These are phyloP conservation scores for Incumbomyces delicatus DNA, from an alignment of 2,329 filamentous ascomycete species.

Conservation along the genomic window DNA sequence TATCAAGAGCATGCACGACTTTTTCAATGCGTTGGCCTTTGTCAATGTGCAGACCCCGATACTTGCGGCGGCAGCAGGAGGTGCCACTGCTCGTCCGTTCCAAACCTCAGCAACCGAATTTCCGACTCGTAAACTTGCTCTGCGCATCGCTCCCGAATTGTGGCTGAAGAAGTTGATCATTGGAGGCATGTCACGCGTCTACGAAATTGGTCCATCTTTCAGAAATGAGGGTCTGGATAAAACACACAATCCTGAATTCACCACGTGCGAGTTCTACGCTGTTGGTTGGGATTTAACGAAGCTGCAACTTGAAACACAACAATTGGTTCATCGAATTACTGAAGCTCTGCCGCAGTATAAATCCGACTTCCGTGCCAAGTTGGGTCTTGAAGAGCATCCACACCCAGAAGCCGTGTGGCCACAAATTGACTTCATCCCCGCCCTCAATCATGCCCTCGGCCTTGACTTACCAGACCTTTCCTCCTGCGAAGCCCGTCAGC, in stretches of 20 bases:
- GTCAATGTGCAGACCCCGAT: constrained; percentile 88
- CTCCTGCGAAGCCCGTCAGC: constrained; percentile 44
- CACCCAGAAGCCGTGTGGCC: background rate
- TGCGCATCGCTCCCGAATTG: constrained; percentile 87
- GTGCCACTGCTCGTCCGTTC: constrained; percentile 80
- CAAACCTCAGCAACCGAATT: constrained; percentile 70
- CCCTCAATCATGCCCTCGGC: constrained; percentile 59
- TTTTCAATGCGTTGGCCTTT: constrained; percentile 63
- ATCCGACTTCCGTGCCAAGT: background rate
- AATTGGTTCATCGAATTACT: constrained; percentile 44
- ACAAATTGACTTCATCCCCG: constrained; percentile 70
- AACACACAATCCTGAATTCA: constrained; percentile 95
- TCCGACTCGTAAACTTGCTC: constrained; percentile 57
- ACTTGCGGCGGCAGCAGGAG: constrained; percentile 70
- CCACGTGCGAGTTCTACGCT: constrained; percentile 93
- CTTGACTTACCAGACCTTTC: constrained; percentile 55
- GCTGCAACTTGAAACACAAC: constrained; percentile 65
- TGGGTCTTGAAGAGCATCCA: background rate
- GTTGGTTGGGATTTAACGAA: constrained; percentile 64
- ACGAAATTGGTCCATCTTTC: constrained; percentile 87
- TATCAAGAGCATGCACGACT: constrained; percentile 62
- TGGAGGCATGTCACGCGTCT: constrained; percentile 78
- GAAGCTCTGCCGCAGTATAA: background rate
- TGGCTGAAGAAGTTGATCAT: constrained; percentile 90
- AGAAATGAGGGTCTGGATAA: constrained; percentile 82